Base-by-base conservation (phyloP, 768 basidiomycete species). In the Suillus alpinus region DNA sequence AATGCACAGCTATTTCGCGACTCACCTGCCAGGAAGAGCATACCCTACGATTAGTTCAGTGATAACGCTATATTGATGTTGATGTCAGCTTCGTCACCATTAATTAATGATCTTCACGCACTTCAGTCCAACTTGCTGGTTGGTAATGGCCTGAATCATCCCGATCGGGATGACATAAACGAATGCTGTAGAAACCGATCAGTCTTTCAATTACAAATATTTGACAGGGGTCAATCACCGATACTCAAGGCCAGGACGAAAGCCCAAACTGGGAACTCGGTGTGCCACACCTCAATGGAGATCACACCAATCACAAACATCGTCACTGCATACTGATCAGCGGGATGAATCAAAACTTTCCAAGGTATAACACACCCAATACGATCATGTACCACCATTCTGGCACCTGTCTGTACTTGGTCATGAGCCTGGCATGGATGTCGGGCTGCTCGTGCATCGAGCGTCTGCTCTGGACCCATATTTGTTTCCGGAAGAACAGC, bases 381-480 rank as follows among this genome's bases (percentile, higher is more conserved):
- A 83, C 73, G 51, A 68, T 64, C 32, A 62, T 67, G 63, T 82
- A 83, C 80, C 81, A 84, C 82, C 82, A 83, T 41, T 81, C 79
- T 7, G 83, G 83, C 9, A 84, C 83, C 62, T 80, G 76, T 13
- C 59, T 66, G 68, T 81, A 80, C 32, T 57, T 61, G 14, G 69
- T 67, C 83, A 83, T 83, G n/a, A 82, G 66, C 23, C 80, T 71
- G 6, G 79, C 77, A 60, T 83, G 83, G 63, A 83, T 77, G 62
- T 94, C 92, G 1, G 89, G 87, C 67, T 94, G 90, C 66, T 93
- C 92, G 50, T 81, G 73, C 75, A 92, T 82, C 13, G 90, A 81
- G 56, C 87, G 83, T 53, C 86, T 85, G 32, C 86, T 75, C 71
- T 92, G 90, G 0, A 72, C 75, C 85, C 83, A 88, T 58, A 94